These are phyloP conservation scores for Ogataea populi-albae DNA, from an alignment of 805 yeast species.

Conservation along the genomic window DNA sequence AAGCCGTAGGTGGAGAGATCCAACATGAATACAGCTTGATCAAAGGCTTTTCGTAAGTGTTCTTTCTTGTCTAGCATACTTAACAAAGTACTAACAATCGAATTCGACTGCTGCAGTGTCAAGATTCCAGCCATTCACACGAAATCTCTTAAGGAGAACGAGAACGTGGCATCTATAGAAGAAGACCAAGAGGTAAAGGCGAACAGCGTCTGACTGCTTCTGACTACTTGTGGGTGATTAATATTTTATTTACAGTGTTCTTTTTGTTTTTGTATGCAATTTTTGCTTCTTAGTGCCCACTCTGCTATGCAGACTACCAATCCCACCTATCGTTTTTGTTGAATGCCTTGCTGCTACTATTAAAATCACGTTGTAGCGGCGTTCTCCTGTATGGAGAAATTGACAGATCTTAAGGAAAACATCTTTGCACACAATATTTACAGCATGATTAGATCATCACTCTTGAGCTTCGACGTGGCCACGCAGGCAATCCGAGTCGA, in stretches of 20 bases:
- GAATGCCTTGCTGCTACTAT: no score
- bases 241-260: neutral
- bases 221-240: neutral
- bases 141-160: constrained; percentile 43
- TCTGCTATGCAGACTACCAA: no score
- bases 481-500: no score
- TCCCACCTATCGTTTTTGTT: no score
- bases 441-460: no score
- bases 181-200: constrained; percentile 65
- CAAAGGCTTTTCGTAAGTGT: constrained; percentile 56
- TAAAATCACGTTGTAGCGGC: no score
- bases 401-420: no score
- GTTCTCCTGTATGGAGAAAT: no score
- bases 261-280: no score
- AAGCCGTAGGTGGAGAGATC: constrained; percentile 57
- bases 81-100: constrained; percentile 1
- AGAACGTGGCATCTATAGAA: constrained; percentile 57
- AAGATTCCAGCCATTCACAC: constrained; percentile 56
- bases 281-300: no score
- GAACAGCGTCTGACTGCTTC: constrained; percentile 4
- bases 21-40: constrained; percentile 60
- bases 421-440: no score
- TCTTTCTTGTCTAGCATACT: neutral
- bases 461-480: no score
- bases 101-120: constrained; percentile 26